A percentile compares a stretch with the other conserved stretches of the same genome.
Evolutionary conservation across 805 yeast genomes (phyloP).

Genomic region (Sugiyamaella valdiviana): DNA sequence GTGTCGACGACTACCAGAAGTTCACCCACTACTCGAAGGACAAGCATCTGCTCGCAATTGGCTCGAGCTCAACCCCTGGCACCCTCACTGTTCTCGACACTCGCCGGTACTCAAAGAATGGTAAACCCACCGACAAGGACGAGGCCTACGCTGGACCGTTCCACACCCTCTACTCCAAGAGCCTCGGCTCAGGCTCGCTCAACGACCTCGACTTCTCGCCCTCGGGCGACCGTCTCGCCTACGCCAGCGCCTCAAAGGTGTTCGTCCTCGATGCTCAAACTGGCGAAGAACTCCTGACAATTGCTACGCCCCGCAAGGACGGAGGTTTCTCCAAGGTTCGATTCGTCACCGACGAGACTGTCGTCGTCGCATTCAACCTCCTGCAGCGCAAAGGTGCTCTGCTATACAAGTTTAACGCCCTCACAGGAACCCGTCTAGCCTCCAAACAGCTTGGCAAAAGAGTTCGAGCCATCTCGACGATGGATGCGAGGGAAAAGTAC

Average conservation of each 20-base stretch:
- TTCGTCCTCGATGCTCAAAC: slow-evolving; percentile 47
- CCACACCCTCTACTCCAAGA: slow-evolving; percentile 29
- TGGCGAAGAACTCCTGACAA: slow-evolving; percentile 30
- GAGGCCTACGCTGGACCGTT: slow-evolving; percentile 2
- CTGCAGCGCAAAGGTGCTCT: slow-evolving; percentile 39
- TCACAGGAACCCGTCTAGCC: slow-evolving; percentile 9
- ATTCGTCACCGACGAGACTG: slow-evolving; percentile 33
- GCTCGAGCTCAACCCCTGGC: slow-evolving; percentile 63
- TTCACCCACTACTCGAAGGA: slow-evolving; percentile 51
- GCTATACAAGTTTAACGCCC: slow-evolving; percentile 27
- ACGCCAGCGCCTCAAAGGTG: slow-evolving; percentile 51
- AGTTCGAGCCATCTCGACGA: slow-evolving; percentile 37
- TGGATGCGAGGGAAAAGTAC: slow-evolving; percentile 44
- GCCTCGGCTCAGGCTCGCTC: slow-evolving; percentile 32
- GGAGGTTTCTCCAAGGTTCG: slow-evolving; percentile 38
- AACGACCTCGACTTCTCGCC: slow-evolving; percentile 63
- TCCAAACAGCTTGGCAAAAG: background rate
- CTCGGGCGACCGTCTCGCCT: slow-evolving; percentile 58
- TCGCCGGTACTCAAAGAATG: slow-evolving; percentile 34
- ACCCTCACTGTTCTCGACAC: slow-evolving; percentile 47
- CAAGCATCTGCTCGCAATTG: slow-evolving; percentile 58
- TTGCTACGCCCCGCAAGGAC: slow-evolving; percentile 22
- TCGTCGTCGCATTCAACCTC: slow-evolving; percentile 42
- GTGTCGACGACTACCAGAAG: slow-evolving; percentile 53
- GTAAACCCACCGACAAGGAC: slow-evolving; percentile 41